These are phyloP conservation scores for Trichaptum fuscoviolaceum DNA, from an alignment of 768 basidiomycete species.

Conservation along the genomic window DNA sequence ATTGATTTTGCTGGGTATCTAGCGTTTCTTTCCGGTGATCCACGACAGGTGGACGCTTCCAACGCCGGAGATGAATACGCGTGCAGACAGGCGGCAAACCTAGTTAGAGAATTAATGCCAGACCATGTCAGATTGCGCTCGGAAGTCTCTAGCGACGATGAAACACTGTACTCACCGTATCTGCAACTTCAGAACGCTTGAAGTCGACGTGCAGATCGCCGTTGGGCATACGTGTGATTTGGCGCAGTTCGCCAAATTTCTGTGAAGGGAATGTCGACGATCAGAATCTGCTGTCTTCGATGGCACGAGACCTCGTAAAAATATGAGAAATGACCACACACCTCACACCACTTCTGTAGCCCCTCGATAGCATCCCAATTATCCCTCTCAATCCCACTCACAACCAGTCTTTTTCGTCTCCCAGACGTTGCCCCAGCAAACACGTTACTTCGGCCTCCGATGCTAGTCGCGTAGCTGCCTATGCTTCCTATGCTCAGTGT, in stretches of 20 bases:
- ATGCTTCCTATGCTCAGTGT: neutral
- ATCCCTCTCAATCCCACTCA: conserved; percentile 59
- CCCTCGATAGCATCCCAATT: conserved; percentile 64
- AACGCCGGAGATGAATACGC: conserved; percentile 66
- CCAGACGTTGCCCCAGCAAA: neutral
- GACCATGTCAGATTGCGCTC: neutral
- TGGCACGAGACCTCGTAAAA: conserved; percentile 10
- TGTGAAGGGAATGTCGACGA: conserved; percentile 21
- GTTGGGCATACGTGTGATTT: conserved; percentile 68
- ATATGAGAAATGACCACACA: conserved; percentile 24
- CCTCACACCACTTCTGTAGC: conserved; percentile 73
- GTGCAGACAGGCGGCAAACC: conserved; percentile 77
- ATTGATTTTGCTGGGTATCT: conserved; percentile 8
- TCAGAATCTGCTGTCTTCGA: conserved; percentile 9
- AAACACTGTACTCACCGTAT: conserved; percentile 49
- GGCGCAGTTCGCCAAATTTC: conserved; percentile 73
- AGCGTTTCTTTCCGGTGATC: conserved; percentile 50
- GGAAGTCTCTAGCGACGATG: neutral
- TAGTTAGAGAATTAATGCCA: conserved; percentile 24
- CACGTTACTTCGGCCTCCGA: neutral
- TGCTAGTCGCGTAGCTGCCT: neutral
- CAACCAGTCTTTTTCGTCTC: conserved; percentile 39
- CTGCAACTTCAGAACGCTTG: conserved; percentile 69
- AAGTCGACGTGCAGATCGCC: conserved; percentile 78
- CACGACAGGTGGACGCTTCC: conserved; percentile 78